These are phyloP conservation scores for Byssochlamys sp. DNA, from an alignment of 2,329 filamentous ascomycete species.

Conservation along the genomic window DNA sequence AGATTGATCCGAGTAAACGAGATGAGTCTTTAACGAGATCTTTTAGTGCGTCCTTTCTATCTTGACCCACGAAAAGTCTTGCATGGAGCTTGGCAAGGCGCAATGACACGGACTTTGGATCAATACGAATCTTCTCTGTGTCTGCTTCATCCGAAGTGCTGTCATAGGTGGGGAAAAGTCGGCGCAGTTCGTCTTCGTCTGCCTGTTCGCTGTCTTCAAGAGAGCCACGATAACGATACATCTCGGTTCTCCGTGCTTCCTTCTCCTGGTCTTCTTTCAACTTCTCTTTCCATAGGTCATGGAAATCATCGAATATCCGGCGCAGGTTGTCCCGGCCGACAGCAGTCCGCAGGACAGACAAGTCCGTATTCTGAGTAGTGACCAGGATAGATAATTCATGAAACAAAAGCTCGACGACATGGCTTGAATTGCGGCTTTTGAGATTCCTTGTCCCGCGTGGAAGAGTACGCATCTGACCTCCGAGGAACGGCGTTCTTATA, in stretches of 20 bases:
- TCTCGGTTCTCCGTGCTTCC: constrained; percentile 60
- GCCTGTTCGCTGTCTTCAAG: constrained; percentile 66
- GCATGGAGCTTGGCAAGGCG: constrained; percentile 53
- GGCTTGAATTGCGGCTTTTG: constrained; percentile 10
- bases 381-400: constrained; percentile 29
- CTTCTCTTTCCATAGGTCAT: constrained; percentile 68
- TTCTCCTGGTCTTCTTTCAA: constrained; percentile 67
- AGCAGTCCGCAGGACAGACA: constrained; percentile 28
- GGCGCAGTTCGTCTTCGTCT: constrained; percentile 63
- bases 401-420: constrained; percentile 26
- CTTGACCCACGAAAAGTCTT: constrained; percentile 28
- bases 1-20: constrained; percentile 25
- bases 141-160: constrained; percentile 38
- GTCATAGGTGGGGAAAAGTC: constrained; percentile 73
- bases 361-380: constrained; percentile 24
- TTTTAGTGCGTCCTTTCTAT: constrained; percentile 21
- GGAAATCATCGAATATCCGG: constrained; percentile 61
- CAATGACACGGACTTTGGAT: constrained; percentile 49
- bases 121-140: constrained; percentile 19
- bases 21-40: constrained; percentile 27
- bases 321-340: constrained; percentile 49
- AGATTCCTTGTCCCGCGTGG: constrained; percentile 4
- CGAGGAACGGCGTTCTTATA: constrained; percentile 32
- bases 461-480: constrained; percentile 16
- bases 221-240: constrained; percentile 76